A percentile compares a stretch with the other conserved stretches of the same genome.
Evolutionary conservation across 306 rosid species (phyloP).

Genomic region (Trifolium pratense): DNA sequence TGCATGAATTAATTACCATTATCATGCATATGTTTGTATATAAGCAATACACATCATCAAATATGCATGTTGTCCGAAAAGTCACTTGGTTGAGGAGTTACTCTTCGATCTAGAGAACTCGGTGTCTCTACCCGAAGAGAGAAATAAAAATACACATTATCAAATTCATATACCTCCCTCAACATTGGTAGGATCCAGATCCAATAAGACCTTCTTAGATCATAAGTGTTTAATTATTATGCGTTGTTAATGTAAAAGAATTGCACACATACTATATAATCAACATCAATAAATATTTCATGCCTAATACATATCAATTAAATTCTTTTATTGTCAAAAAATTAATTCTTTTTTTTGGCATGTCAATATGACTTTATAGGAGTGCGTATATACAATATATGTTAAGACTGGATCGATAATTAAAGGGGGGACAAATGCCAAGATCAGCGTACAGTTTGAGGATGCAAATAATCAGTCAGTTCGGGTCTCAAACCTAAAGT

Average conservation of each 20-base stretch:
- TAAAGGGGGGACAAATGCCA: slow-evolving; percentile 41
- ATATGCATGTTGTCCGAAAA: too few species aligned
- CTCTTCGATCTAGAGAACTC: too few species aligned
- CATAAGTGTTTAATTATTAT: background rate
- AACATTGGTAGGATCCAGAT: too few species aligned
- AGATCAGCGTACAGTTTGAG: slow-evolving; percentile 21
- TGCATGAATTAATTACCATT: background rate
- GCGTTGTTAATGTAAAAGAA: background rate
- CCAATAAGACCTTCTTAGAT: background rate
- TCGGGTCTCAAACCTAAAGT: slow-evolving; percentile 8
- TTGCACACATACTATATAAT: too few species aligned
- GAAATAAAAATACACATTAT: too few species aligned
- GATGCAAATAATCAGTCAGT: slow-evolving; percentile 13
- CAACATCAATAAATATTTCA: background rate
- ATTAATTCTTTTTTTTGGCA: background rate
- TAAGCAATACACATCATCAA: background rate
- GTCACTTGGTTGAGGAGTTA: too few species aligned
- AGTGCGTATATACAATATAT: slow-evolving; percentile 44
- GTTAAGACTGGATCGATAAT: slow-evolving; percentile 45
- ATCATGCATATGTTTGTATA: too few species aligned
- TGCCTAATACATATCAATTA: background rate
- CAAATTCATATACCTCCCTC: too few species aligned
- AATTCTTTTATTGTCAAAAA: too few species aligned
- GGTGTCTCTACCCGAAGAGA: too few species aligned
- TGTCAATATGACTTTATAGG: background rate